Base-by-base conservation (phyloP, 1,284 basidiomycete genomes). In the Abortiporus biennis region DNA sequence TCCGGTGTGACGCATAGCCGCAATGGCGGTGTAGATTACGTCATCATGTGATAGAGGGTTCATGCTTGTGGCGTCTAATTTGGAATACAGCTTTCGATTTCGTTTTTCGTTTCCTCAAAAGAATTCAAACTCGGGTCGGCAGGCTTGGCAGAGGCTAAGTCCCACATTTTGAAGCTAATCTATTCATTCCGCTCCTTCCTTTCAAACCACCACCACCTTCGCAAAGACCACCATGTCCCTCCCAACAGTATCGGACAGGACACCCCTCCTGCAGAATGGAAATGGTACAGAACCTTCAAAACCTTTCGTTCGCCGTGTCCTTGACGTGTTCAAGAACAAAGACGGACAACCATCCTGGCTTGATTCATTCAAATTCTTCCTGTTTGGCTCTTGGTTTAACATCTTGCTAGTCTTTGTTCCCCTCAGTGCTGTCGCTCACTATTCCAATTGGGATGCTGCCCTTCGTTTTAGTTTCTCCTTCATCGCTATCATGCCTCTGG, bases 401-500 rank as follows among this genome's bases (percentile, higher is more conserved):
- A 36, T 90, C 36, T 69, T 93, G 37, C 77, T 93, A 39, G 53
- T 92, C 39, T 85, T 59, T 33, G 52, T 61, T 11, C 58, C 58
- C 2, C 64, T 94, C 51, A 76, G 78, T 47, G 64, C 81, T 36
- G 44, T 82, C 16, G 71, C 87, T 27, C 76, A 86, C 58, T 63
- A 72, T 48, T 53, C 76, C 13, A 54, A 79, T 50, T 89, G 85
- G 87, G 85, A 89, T 65, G 85, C 86, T n/a, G 82, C 77, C 6
- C 69, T 85, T 32, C 78, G 87, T n/a, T 95, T 94, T 56, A 64
- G 66, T 4, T 85, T 89, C 57, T 88, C 85, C 47, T 95, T 94
- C 62, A 57, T 92, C 30, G 86, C 90, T 5, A 92, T 95, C 52
- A 72, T 94, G 42, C 91, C 91, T n/a, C 71, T 94, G 25, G 87